Evolutionary conservation across 257 asterid genomes (phyloP).

Genomic region (Solanum sejunctum): DNA sequence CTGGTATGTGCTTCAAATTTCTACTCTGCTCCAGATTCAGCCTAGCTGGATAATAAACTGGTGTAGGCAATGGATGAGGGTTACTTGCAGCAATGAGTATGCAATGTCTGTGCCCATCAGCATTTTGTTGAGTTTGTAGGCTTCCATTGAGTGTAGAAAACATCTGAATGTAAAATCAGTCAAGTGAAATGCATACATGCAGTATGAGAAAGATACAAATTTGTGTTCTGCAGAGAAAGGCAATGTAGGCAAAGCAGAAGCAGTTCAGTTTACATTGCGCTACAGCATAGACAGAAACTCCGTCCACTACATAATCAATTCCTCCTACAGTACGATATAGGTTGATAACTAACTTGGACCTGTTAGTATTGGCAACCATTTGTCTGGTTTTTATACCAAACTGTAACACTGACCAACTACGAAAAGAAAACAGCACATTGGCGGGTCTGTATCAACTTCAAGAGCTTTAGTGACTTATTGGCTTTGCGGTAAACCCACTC

Average conservation of each 20-base stretch:
- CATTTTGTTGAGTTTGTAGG: constrained; percentile 52
- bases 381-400: too few relatives aligned
- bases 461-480: not conserved
- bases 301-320: not conserved
- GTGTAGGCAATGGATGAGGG: constrained; percentile 74
- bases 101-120: constrained; percentile 71
- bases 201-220: not conserved
- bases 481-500: not conserved
- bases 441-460: not conserved
- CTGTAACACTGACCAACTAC: not conserved
- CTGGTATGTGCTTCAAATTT: too few relatives aligned
- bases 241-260: not conserved
- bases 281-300: not conserved
- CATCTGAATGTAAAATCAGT: constrained; percentile 9
- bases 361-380: not conserved
- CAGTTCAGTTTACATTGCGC: not conserved
- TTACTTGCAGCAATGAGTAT: constrained; percentile 91
- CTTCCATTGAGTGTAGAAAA: constrained; percentile 29
- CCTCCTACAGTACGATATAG: not conserved
- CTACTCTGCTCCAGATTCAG: too few relatives aligned
- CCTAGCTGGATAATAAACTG: constrained; percentile 47
- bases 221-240: not conserved
- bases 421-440: not conserved
- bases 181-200: not conserved
- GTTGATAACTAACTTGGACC: not conserved